Percentiles rank a stretch among this genome's conserved stretches.
phyloP scores from a whole-genome alignment of 306 rosid genomes.

The Fragaria vesca region DNA sequence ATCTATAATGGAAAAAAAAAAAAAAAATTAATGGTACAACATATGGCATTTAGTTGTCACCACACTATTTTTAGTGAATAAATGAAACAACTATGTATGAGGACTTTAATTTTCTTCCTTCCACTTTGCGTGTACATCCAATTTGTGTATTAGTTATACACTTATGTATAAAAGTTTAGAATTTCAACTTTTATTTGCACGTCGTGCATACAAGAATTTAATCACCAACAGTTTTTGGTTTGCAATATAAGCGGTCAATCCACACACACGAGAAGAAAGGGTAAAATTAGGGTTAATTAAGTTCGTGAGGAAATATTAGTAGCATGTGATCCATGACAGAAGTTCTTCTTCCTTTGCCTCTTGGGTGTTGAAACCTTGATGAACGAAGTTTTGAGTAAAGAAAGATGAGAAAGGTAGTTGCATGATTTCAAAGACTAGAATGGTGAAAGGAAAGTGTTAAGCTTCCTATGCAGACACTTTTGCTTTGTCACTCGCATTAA shows the following conservation, averaged over 20 bases:
- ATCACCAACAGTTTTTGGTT: too few species aligned
- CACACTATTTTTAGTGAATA: too few species aligned
- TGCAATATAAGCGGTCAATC: not conserved
- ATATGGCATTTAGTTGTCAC: too few species aligned
- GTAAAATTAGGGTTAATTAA: not conserved
- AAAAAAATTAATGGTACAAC: too few species aligned
- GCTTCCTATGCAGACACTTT: not conserved
- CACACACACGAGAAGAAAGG: not conserved
- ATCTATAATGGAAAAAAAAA: too few species aligned
- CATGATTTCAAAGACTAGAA: constrained; percentile 8
- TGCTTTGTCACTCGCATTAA: not conserved
- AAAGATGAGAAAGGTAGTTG: not conserved
- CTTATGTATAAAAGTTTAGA: too few species aligned
- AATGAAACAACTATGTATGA: too few species aligned
- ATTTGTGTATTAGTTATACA: too few species aligned
- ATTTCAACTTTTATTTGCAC: too few species aligned
- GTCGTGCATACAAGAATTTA: too few species aligned
- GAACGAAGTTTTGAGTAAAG: not conserved
- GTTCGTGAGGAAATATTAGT: not conserved
- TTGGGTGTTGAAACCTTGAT: not conserved
- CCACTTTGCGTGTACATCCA: too few species aligned
- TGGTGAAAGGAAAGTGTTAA: not conserved
- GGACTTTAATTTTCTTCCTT: too few species aligned
- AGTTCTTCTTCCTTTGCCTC: not conserved
- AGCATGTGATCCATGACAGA: not conserved